Evolutionary conservation across 257 asterid genomes (phyloP), one percentile per base, ranked within the genome.

Genomic region (Solanum gracilifrons): DNA sequence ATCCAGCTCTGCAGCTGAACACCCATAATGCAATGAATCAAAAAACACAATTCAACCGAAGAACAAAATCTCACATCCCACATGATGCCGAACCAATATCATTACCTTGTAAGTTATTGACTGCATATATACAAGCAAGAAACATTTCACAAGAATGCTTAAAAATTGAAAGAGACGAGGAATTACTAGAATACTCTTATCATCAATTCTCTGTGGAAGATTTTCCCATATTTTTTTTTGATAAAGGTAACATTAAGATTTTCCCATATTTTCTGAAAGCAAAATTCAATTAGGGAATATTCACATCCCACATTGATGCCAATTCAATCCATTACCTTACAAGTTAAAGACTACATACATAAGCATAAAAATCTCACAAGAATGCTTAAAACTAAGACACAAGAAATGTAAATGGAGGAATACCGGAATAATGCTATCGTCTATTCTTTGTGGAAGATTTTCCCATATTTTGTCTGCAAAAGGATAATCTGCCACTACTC

Each of bases 341-440:
- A 62, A 43, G 27, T 43, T 21, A 69, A 15, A 55, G 48, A 29
- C 74, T 55, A 39, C 85, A 82, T 51, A 80, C 35, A 87, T 31
- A 74, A 76, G 83, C 83, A 76, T 75, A 29, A 37, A 75, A 48
- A 37, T 23, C 39, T 37, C 58, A 76, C 33, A 76, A 76, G 83
- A 76, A 76, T 39, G 33, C 83, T n/a, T 76, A 39, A 76, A 76
- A 76, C 58, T 39, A 76, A 12, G 83, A 75, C 33, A 75, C 55
- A 31, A 85, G 83, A 88, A 51, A 58, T 89, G 55, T 72, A 51
- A 84, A 62, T 82, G 88, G 64, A 80, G 71, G 86, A 66, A 83
- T 91, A 97, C 99, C 98, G 92, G 92, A 86, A 93, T 87, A 77
- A 85, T 92, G 88, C 90, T 92, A 88, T 92, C 92, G 25, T 80